Evolutionary conservation across 2,329 filamentous ascomycete genomes (phyloP).

Genomic region (Epichloe baconii): DNA sequence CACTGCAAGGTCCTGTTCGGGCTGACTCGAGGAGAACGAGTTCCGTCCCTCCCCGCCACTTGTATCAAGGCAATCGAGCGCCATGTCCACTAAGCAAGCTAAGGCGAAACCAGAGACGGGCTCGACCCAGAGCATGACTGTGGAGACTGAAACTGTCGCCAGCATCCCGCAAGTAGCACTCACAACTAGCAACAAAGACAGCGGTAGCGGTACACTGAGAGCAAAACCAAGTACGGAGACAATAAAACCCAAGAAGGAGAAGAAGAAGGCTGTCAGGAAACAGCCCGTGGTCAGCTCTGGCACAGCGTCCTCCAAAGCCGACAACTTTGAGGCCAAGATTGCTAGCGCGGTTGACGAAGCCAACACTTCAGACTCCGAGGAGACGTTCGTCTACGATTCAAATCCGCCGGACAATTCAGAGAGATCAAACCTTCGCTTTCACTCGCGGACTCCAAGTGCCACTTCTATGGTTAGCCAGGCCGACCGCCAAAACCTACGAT

Average conservation of each 20-base stretch:
- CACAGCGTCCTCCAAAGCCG: slow-evolving; percentile 80
- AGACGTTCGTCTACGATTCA: slow-evolving; percentile 98
- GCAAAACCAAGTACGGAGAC: slow-evolving; percentile 90
- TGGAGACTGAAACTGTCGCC: slow-evolving; percentile 90
- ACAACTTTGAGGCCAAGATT: slow-evolving; percentile 95
- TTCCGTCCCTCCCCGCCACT: slow-evolving; percentile 39
- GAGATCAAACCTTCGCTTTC: slow-evolving; percentile 56
- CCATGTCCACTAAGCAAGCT: slow-evolving; percentile 48
- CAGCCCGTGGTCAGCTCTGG: slow-evolving; percentile 56
- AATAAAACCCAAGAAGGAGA: slow-evolving; percentile 86
- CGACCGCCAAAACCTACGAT: slow-evolving; percentile 45
- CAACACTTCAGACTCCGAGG: slow-evolving; percentile 92
- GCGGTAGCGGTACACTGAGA: slow-evolving; percentile 59
- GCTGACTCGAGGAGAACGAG: slow-evolving; percentile 28
- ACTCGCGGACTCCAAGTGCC: slow-evolving; percentile 88
- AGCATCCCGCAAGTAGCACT: slow-evolving; percentile 78
- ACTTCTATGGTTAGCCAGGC: slow-evolving; percentile 68
- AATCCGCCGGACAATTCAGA: slow-evolving; percentile 65
- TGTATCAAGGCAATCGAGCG: slow-evolving; percentile 52
- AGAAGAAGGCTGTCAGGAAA: slow-evolving; percentile 68
- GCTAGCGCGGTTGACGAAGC: slow-evolving; percentile 92
- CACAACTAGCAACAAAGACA: slow-evolving; percentile 50
- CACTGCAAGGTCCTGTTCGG: slow-evolving; percentile 47
- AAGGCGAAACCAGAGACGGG: slow-evolving; percentile 59
- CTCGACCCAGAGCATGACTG: slow-evolving; percentile 84